These are phyloP conservation scores for Sugiyamaella boreocaroliniensis DNA, from an alignment of 805 yeast species.

Conservation along the genomic window DNA sequence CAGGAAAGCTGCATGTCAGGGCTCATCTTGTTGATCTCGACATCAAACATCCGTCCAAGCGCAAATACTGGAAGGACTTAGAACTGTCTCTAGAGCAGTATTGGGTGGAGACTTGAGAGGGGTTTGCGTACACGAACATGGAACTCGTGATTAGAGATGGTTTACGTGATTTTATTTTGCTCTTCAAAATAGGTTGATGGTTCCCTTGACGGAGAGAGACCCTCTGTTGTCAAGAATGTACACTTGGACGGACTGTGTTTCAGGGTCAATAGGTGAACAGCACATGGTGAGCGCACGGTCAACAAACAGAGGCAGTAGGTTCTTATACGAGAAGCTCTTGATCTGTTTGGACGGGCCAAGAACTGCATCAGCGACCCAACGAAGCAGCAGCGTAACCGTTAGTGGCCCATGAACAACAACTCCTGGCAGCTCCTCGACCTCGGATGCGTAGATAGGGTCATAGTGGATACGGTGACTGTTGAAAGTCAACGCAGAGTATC, in stretches of 20 bases:
- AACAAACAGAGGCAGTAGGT: constrained; percentile 44
- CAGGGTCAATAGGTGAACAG: constrained; percentile 12
- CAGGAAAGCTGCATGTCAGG: constrained; percentile 29
- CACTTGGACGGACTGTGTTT: constrained; percentile 30
- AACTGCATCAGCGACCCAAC: constrained; percentile 37
- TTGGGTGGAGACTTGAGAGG: neutral
- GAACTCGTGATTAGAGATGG: neutral
- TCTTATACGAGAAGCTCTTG: constrained; percentile 41
- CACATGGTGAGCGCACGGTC: constrained; percentile 29
- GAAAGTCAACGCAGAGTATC: constrained; percentile 70
- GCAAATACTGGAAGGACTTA: constrained; percentile 42
- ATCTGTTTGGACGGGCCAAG: constrained; percentile 20
- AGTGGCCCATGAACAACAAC: constrained; percentile 79
- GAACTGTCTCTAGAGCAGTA: constrained; percentile 29
- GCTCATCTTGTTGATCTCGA: constrained; percentile 48
- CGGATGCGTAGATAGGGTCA: constrained; percentile 47
- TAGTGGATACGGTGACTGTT: constrained; percentile 84
- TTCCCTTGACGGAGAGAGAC: constrained; percentile 21
- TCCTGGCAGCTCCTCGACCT: constrained; percentile 52
- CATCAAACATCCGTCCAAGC: constrained; percentile 39
- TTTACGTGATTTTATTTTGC: neutral
- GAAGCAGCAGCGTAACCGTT: constrained; percentile 51
- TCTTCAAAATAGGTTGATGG: constrained; percentile 10
- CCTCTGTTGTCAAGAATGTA: constrained; percentile 24
- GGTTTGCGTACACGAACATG: neutral